Percentiles rank a stretch among this genome's conserved stretches.
phyloP scores from a whole-genome alignment of 2,329 filamentous ascomycete species.

The Fusarium avenaceum region DNA sequence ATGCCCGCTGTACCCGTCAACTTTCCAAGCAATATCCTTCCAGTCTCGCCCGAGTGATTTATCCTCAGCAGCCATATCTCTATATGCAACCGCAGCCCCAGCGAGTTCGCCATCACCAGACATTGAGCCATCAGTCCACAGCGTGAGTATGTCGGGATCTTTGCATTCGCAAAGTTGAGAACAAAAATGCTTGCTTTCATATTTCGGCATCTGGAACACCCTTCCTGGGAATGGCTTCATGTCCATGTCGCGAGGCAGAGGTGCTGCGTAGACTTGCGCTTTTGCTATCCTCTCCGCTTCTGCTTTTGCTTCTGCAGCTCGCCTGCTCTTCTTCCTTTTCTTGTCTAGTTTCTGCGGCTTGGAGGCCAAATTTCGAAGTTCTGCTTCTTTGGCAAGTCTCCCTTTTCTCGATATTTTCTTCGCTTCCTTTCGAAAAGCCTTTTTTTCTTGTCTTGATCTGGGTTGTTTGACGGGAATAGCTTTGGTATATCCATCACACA shows the following conservation, averaged over 20 bases:
- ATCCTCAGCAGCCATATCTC: not conserved
- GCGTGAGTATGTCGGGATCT: not conserved
- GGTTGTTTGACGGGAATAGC: not conserved
- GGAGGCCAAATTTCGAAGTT: not conserved
- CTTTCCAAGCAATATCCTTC: conserved; percentile 13
- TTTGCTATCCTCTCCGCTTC: not conserved
- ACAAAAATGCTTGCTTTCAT: not conserved
- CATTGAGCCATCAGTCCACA: conserved; percentile 9
- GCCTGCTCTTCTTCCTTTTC: not conserved
- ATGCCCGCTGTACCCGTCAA: not conserved
- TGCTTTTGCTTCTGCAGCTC: too few species aligned
- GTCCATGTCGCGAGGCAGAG: not conserved
- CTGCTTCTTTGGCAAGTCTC: not conserved
- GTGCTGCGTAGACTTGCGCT: not conserved
- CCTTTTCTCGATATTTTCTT: not conserved
- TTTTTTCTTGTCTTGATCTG: not conserved
- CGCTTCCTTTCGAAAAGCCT: not conserved
- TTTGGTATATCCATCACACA: not conserved
- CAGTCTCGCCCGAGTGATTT: not conserved
- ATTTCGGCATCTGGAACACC: not conserved
- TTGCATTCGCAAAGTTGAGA: not conserved
- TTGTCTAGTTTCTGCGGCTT: not conserved
- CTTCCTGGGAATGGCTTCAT: conserved; percentile 2
- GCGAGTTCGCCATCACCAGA: not conserved
- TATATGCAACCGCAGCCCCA: conserved; percentile 9